Base-by-base conservation (phyloP, 805 yeast species). In the Schwanniomyces vanrijiae region DNA sequence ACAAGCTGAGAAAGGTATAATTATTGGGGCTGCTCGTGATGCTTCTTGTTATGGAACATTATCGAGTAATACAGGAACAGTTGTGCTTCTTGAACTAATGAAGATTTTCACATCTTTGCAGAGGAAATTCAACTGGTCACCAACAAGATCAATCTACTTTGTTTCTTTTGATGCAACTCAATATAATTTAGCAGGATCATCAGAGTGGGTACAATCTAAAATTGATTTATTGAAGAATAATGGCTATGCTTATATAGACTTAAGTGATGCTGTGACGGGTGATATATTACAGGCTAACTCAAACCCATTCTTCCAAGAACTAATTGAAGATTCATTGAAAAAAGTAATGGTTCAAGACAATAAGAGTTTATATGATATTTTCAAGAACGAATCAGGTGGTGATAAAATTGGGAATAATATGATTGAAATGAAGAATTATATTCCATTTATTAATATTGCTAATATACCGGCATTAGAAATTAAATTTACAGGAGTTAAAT, bases 11-110 rank as follows among this genome's bases (percentile, higher is more conserved):
- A 78, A 81, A 53, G 89, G 88, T 0, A 67, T 92, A 4, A 72
- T 91, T 2, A 80, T 92, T 46, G 96, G 96, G 0, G 90, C 97
- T 0, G 79, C 86, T 4, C 72, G 97, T 54, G 97, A 90, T 60
- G 73, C 96, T 0, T 70, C 83, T 20, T 81, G 90, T 51, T 77
- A 69, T 54, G 97, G 97, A n/a, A 83, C 95, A 0, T 66, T 79
- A 3, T 75, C 80, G 28, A 82, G 90, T 7, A 80, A 81, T 53
- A 83, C 95, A 3, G 95, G 96, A 0, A 83, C 94, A 1, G 82
- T 85, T 0, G 70, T 86, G 1, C 59, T 91, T 45, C 64, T 91
- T 19, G 92, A 91, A 52, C 65, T 91, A 48, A 81, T 88, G 8
- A 80, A 86, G 47, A 62, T 87, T 0, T 80, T 90, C 45, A 81